These are phyloP conservation scores for Chlorella sorokiniana DNA, from an alignment of 139 green algal species.

Conservation along the genomic window DNA sequence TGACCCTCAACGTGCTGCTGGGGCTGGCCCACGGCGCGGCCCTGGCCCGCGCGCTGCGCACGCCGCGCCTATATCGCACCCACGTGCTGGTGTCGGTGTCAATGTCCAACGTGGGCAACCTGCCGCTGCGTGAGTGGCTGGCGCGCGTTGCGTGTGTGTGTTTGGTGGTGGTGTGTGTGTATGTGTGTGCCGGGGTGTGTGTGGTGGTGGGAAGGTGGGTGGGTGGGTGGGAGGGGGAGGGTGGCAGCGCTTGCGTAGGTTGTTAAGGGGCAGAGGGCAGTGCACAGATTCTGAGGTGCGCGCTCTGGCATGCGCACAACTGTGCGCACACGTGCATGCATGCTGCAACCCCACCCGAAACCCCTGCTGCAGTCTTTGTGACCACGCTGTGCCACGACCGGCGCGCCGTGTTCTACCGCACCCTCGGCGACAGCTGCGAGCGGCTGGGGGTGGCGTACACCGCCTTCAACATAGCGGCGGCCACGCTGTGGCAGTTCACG, in stretches of 20 bases:
- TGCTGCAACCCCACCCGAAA: not conserved
- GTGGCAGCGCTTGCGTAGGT: too few relatives aligned
- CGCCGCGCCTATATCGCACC: not conserved
- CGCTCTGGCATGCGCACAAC: too few relatives aligned
- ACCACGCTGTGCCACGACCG: slow-evolving; percentile 39
- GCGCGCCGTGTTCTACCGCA: slow-evolving; percentile 16
- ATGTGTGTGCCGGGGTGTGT: too few relatives aligned
- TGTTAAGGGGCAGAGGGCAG: too few relatives aligned
- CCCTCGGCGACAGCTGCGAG: slow-evolving; percentile 36
- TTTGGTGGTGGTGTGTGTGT: too few relatives aligned
- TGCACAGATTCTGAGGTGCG: too few relatives aligned
- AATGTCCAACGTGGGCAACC: slow-evolving; percentile 40
- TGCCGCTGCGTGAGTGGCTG: not conserved
- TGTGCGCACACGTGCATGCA: too few relatives aligned
- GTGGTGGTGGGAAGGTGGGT: too few relatives aligned
- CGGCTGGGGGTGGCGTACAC: slow-evolving; percentile 25
- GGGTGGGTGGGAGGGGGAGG: too few relatives aligned
- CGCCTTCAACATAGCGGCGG: slow-evolving; percentile 35
- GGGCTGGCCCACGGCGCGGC: slow-evolving; percentile 24
- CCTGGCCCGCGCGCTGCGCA: not conserved
- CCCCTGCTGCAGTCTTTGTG: slow-evolving; percentile 28
- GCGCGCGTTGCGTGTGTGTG: too few relatives aligned
- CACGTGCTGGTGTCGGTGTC: not conserved
- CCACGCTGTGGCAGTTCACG: slow-evolving; percentile 46
- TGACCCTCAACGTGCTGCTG: slow-evolving; percentile 15